Evolutionary conservation across 257 asterid genomes (phyloP).

Genomic region (Solanum phureja): DNA sequence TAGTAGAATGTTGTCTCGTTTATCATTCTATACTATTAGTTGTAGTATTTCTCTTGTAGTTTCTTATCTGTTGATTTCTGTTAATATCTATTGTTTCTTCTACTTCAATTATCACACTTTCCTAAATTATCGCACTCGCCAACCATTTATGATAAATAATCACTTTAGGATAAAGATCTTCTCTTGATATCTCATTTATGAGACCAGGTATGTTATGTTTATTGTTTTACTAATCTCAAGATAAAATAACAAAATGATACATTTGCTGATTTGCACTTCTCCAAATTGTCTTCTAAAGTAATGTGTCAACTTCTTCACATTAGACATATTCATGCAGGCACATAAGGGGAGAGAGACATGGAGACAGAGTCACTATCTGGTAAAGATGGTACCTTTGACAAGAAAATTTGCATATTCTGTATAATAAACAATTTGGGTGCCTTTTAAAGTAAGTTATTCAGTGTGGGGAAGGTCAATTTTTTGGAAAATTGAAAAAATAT

Average conservation of each 20-base stretch:
- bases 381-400: not conserved
- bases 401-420: not conserved
- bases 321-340: not conserved
- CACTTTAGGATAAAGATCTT: no score
- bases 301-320: not conserved
- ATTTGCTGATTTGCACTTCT: no score
- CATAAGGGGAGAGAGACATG: not conserved
- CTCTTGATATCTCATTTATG: no score
- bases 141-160: no score
- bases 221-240: no score
- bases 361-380: not conserved
- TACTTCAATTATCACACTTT: no score
- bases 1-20: fast-evolving
- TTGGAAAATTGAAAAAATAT: not conserved
- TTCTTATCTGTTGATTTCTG: no score
- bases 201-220: no score
- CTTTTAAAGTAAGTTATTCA: not conserved
- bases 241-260: no score
- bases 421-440: not conserved
- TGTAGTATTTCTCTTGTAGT: fast-evolving
- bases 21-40: no score
- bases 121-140: no score
- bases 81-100: no score
- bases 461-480: not conserved
- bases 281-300: not conserved